Conservation (phyloP, 805 yeast genomes). For the Metschnikowia matae region DNA sequence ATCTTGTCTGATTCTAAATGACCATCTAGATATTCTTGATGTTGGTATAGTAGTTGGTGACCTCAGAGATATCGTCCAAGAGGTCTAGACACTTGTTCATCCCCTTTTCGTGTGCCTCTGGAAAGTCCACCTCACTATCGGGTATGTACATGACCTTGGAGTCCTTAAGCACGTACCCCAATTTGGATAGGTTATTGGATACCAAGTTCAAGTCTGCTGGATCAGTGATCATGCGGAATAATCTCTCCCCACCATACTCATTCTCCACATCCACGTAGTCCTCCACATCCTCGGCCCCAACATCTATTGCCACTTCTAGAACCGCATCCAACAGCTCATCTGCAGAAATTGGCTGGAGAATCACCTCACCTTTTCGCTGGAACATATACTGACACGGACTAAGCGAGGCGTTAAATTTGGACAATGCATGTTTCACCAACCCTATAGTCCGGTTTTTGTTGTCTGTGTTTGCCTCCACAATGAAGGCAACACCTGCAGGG, state of each 20-base stretch:
- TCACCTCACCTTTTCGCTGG: slow-evolving; percentile 70
- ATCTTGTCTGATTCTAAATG: not conserved
- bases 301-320: slow-evolving; percentile 70
- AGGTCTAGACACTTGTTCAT: slow-evolving; percentile 54
- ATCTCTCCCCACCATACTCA: slow-evolving; percentile 34
- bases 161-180: slow-evolving; percentile 59
- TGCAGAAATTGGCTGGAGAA: slow-evolving; percentile 41
- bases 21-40: slow-evolving; percentile 31
- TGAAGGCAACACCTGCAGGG: slow-evolving; percentile 85
- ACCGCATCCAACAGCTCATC: slow-evolving; percentile 53
- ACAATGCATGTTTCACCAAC: slow-evolving; percentile 67
- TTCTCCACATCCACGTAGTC: slow-evolving; percentile 42
- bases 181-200: slow-evolving; percentile 51
- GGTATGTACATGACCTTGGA: slow-evolving; percentile 68
- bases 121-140: slow-evolving; percentile 51
- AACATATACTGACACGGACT: slow-evolving; percentile 79
- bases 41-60: slow-evolving; percentile 75
- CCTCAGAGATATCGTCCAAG: slow-evolving; percentile 80
- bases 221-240: slow-evolving; percentile 53
- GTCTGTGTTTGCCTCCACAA: slow-evolving; percentile 85
- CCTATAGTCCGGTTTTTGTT: slow-evolving; percentile 81
- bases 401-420: slow-evolving; percentile 63
- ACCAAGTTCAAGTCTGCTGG: slow-evolving; percentile 59
- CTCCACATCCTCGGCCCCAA: slow-evolving; percentile 77
- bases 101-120: slow-evolving; percentile 47